These are phyloP conservation scores for Trifolium subterraneum DNA, from an alignment of 306 rosid species.

Conservation along the genomic window DNA sequence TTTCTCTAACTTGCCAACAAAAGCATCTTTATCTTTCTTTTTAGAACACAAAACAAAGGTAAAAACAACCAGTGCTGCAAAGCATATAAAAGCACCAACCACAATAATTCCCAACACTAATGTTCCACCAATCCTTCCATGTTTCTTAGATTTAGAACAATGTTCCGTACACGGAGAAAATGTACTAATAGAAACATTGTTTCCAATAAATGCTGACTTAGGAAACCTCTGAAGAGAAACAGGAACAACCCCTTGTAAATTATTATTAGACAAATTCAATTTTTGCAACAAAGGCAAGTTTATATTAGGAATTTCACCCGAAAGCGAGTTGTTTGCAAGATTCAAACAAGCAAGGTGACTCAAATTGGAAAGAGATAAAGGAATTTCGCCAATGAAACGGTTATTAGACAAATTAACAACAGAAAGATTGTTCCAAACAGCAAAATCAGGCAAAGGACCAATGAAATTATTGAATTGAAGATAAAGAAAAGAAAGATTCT, in stretches of 20 bases:
- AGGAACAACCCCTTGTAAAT: constrained; percentile 67
- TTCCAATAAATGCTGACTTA: constrained; percentile 62
- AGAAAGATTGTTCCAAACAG: constrained; percentile 77
- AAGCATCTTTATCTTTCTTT: constrained; percentile 47
- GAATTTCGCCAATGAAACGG: constrained; percentile 66
- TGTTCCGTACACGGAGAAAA: constrained; percentile 35
- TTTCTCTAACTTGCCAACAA: constrained; percentile 64
- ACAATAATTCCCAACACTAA: constrained; percentile 52
- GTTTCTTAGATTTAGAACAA: constrained; percentile 42
- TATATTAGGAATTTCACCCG: constrained; percentile 73
- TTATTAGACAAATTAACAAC: constrained; percentile 67
- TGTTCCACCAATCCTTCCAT: constrained; percentile 44
- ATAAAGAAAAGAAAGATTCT: constrained; percentile 69
- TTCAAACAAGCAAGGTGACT: constrained; percentile 61
- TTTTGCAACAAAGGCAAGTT: constrained; percentile 48
- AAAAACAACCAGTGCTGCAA: constrained; percentile 58
- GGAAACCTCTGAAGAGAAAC: constrained; percentile 70
- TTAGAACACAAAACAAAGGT: constrained; percentile 63
- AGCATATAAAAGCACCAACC: constrained; percentile 60
- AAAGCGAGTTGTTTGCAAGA: constrained; percentile 72
- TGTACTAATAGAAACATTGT: constrained; percentile 55
- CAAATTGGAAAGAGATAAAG: constrained; percentile 65
- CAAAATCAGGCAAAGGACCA: constrained; percentile 76
- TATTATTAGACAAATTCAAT: constrained; percentile 61
- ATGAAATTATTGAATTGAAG: constrained; percentile 81